These are phyloP conservation scores for Sordariomycetes sp. DNA, from an alignment of 2,329 filamentous ascomycete species.

Conservation along the genomic window DNA sequence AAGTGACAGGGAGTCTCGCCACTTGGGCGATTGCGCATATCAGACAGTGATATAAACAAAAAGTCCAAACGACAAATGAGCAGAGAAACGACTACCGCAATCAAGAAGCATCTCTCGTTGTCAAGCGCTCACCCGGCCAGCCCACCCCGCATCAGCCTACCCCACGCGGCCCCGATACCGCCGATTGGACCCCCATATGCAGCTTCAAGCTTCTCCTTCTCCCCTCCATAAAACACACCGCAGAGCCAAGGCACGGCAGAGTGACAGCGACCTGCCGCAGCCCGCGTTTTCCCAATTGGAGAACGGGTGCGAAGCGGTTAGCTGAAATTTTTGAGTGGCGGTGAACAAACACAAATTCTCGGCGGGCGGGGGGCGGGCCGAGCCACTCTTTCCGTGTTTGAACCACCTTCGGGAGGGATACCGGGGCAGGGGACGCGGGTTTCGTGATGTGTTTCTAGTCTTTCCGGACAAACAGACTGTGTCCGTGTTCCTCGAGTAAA, in stretches of 20 bases:
- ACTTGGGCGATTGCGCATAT: background rate
- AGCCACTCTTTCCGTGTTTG: background rate
- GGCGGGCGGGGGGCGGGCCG: background rate
- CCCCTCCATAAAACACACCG: background rate
- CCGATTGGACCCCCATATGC: background rate
- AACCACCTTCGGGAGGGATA: background rate
- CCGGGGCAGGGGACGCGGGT: background rate
- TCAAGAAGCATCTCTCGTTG: too few species aligned
- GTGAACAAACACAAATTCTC: background rate
- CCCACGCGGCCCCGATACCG: too few species aligned
- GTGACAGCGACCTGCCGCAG: background rate
- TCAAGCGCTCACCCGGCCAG: background rate
- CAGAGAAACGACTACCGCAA: background rate
- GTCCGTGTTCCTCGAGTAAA: too few species aligned
- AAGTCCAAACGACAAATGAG: background rate
- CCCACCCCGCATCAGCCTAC: too few species aligned
- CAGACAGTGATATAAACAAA: background rate
- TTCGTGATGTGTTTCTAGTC: background rate
- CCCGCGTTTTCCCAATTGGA: background rate
- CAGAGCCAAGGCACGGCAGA: background rate
- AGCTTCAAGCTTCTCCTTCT: background rate
- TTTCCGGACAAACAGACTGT: background rate
- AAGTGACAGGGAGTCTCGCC: background rate
- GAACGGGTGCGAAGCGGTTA: background rate
- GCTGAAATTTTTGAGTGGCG: background rate